Base-by-base conservation (phyloP, 1,284 basidiomycete genomes). In the Puccinia coronata region DNA sequence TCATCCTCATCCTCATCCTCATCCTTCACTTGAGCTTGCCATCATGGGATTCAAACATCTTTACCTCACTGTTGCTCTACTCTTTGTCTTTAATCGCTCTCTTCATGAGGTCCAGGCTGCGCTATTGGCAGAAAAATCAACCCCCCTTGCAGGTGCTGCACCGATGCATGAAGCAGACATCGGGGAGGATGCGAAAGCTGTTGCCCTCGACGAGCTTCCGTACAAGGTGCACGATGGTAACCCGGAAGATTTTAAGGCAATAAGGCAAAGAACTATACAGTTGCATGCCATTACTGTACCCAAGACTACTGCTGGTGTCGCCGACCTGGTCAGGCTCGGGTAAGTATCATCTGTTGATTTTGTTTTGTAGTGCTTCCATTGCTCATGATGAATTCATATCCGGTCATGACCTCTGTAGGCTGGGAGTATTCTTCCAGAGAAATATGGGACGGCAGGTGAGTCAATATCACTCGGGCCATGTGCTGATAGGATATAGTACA, bases 41-140 rank as follows among this genome's bases (percentile, higher is more conserved):
- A 63, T 23, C 61, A 63, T 63, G 61, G 18, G 20, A 0, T 63
- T 63, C 61, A 63, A 63, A 63, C 31, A 23, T 23, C 61, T 63
- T 41, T 63, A 34, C 23, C 34, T 36, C 5, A 39, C 4, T 63
- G 36, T 63, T 16, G 61, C 61, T 23, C 31, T 63, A 63, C 61
- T 63, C 36, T 63, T 63, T 63, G 36, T 63, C 18, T 41, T 39
- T 5, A n/a, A 63, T n/a, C 34, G 36, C n/a, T 63, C 16, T n/a
- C n/a, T n/a, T 63, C 61, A 16, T 34, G 61, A 63, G 14, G 61
- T 63, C 36, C 61, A 63, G 36, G 34, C 61, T 11, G 61, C 61
- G n/a, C n/a, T n/a, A n/a, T n/a, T n/a, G n/a, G n/a, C n/a, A n/a
- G n/a, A n/a, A n/a, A n/a, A n/a, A n/a, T n/a, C n/a, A n/a, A n/a